Evolutionary conservation across 257 asterid genomes (phyloP), one percentile per base, ranked within the genome.

Genomic region (Linaria vulgaris): DNA sequence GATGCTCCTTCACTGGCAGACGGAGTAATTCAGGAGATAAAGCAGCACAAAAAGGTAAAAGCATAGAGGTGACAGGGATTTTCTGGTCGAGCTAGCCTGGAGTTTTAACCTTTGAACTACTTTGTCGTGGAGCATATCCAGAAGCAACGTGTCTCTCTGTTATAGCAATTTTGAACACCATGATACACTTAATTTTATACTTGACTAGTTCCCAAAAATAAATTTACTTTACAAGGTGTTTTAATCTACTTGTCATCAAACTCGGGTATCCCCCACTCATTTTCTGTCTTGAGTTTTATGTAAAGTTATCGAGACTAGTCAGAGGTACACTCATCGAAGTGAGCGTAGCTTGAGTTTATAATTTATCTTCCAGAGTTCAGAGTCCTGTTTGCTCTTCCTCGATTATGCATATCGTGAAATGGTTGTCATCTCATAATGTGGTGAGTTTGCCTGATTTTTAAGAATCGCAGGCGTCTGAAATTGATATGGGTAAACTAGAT

Each of bases 11-110:
- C 86, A 24, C 96, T 91, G 61, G 70, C 92, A 1, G 87, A 88
- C 66, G 96, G 92, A 22, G 80, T 91, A 27, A 82, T 86, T 72
- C 78, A 77, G 66, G 96, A 88, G 88, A 79, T 88, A 69, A 85
- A 80, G 87, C 90, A 87, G 76, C 74, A 78, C 77, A 79, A 79
- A 74, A 72, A 69, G 48, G 82, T 72, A 11, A 70, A 75, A 72
- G 80, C 85, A 56, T 80, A 70, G 67, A 19, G 8, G n/a, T 67
- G n/a, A 2, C 16, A 12, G 51, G 11, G 57, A 44, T 55, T 22
- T 25, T 69, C 60, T 56, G 22, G 62, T n/a, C 1, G 8, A 49
- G 49, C 56, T 38, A 15, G 13, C 31, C 16, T 31, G 12, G 34
- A 60, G 58, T 30, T 37, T 64, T 44, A 46, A n/a, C n/a, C n/a